These are phyloP conservation scores for Acacia acuminata DNA, from an alignment of 306 rosid species.

Conservation along the genomic window DNA sequence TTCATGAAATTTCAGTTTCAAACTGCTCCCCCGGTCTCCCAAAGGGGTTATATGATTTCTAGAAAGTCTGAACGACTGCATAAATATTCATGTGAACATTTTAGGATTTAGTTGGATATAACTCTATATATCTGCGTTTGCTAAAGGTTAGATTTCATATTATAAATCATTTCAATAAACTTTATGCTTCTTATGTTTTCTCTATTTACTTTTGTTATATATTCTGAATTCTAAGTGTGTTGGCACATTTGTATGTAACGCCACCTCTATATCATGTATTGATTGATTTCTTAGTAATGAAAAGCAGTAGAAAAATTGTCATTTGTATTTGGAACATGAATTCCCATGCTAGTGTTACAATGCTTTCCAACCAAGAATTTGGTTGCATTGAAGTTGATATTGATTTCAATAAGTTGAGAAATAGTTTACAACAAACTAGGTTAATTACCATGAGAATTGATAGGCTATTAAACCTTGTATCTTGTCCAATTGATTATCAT, in stretches of 20 bases:
- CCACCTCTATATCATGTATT: background rate
- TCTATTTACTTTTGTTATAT: background rate
- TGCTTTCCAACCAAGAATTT: background rate
- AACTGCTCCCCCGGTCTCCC: too few species aligned
- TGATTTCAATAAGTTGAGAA: background rate
- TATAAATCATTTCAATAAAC: background rate
- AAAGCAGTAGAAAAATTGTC: background rate
- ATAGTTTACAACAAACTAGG: background rate
- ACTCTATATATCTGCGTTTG: background rate
- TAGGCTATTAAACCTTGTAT: background rate
- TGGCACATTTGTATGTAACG: background rate
- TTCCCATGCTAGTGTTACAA: conserved; percentile 1
- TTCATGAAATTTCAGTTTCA: too few species aligned
- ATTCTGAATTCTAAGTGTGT: background rate
- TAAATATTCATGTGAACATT: background rate
- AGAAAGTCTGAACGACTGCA: too few species aligned
- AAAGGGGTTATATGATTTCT: too few species aligned
- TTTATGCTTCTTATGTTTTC: background rate
- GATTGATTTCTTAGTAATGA: background rate
- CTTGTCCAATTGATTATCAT: background rate
- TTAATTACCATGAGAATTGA: background rate
- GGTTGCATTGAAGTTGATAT: conserved; percentile 2
- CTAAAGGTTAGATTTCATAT: background rate
- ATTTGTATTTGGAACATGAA: background rate
- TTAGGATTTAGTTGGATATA: background rate